Base-by-base conservation (phyloP, 2,329 filamentous ascomycete species). In the Fusarium verrucosum region DNA sequence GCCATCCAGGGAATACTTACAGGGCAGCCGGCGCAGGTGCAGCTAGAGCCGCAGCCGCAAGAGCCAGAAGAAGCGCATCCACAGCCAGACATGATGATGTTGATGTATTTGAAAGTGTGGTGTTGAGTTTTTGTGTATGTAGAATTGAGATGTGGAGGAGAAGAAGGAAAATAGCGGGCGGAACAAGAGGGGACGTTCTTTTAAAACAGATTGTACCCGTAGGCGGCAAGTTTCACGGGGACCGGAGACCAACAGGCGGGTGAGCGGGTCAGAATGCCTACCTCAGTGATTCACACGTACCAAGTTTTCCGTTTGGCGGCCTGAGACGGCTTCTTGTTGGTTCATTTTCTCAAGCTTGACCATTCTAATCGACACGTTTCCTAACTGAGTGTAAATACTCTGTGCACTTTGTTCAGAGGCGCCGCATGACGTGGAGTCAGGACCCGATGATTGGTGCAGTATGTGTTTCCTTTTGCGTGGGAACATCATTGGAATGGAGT, bases 11-110 rank as follows among this genome's bases (percentile, higher is more conserved):
- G 43, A 44, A 23, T 25, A 74, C 78, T 71, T 76, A 81, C 79
- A 67, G 79, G 78, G 77, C 79, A 81, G 71, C 73, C 73, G 42
- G 72, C 65, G 66, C 79, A 81, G 64, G 78, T 75, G 78, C 79
- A 81, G 73, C 65, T 37, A 26, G 73, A 70, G 69, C 79, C 79
- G 72, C 79, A 81, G 71, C 72, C 70, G 72, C 79, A 81, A 50
- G 75, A 70, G 67, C 79, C 79, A 61, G 77, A 75, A 47, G 74
- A 68, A 66, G 77, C 68, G 64, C 79, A 81, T 70, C 78, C 78
- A 66, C 78, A 81, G 70, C 74, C 77, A 72, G 73, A 72, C 79
- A 81, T 81, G 68, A 59, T 80, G 72, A 73, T 59, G 45, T 26
- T 61, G n/a, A n/a, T 55, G 32, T 23, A 50, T 46, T 54, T 49